Evolutionary conservation across 495 filamentous ascomycete genomes (phyloP), one percentile per base, ranked within the genome.

Genomic region (Neurospora tetraspora): DNA sequence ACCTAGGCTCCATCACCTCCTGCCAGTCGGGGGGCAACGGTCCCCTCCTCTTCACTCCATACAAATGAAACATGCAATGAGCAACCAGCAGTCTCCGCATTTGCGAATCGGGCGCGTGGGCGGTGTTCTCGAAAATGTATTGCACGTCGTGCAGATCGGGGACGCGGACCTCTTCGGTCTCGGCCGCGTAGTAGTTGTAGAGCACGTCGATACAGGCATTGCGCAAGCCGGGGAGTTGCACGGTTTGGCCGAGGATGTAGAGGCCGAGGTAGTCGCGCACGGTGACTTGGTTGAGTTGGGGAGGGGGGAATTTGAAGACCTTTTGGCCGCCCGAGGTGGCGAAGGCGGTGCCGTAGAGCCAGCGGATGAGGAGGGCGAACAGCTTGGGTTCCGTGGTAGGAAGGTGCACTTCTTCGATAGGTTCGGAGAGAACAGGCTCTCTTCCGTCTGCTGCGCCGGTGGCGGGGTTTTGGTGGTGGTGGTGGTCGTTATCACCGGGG

Each of bases 201-300:
- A 77, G 71, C 5, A 73, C 74, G 34, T 77, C 76, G 36, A 77
- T 47, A 6, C 65, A 71, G 39, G 74, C 74, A 69, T 78, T 77
- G 70, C 69, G 73, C 16, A 79, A 40, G n/a, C 73, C 75, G 0
- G 61, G 12, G 40, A 79, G 77, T 59, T 73, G 71, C 47, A 80
- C 70, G 34, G 74, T 75, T 68, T 68, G 71, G 71, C 75, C 79
- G 12, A 80, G 70, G 68, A 80, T 40, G 53, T 80, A 80, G 1
- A 80, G 65, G 34, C 69, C 78, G 53, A 80, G 71, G 70, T 79
- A 80, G 39, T 80, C 79, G 2, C 77, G 69, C 14, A 80, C 72
- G 5, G 73, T 76, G 8, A 69, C 18, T 0, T 61, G 47, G 2
- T 71, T 37, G 6, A 27, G 71, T 8, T 78, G 75, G 1, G 79